Conservation (phyloP, 805 yeast species). For the Cyberlindnera japonica region DNA sequence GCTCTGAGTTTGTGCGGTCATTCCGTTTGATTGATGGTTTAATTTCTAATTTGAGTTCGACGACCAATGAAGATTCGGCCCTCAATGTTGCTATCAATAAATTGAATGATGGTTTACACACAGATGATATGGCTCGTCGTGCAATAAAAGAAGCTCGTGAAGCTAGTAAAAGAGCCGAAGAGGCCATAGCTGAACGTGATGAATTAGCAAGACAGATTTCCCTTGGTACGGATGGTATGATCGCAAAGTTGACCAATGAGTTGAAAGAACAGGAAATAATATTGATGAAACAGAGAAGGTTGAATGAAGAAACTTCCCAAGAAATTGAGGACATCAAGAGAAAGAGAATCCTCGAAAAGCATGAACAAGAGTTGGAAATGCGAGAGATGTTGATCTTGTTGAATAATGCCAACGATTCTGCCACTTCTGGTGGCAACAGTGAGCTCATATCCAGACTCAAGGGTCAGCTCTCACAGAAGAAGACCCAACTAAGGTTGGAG, state of each 20-base stretch:
- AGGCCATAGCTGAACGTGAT: constrained; percentile 55
- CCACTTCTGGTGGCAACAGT: constrained; percentile 31
- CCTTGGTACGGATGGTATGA: constrained; percentile 73
- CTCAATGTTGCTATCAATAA: constrained; percentile 74
- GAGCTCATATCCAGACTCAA: constrained; percentile 36
- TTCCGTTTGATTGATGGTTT: constrained; percentile 63
- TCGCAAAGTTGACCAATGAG: constrained; percentile 57
- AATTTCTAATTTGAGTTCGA: constrained; percentile 52
- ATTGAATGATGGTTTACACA: constrained; percentile 65
- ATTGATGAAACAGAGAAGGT: constrained; percentile 54
- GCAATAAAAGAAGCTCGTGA: constrained; percentile 59
- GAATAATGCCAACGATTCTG: constrained; percentile 40
- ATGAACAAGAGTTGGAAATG: constrained; percentile 73
- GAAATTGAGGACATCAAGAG: constrained; percentile 64
- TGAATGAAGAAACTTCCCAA: constrained; percentile 53
- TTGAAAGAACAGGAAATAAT: constrained; percentile 60
- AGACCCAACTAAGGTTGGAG: constrained; percentile 39
- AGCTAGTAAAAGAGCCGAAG: constrained; percentile 49
- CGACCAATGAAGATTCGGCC: constrained; percentile 52
- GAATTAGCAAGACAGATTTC: constrained; percentile 62
- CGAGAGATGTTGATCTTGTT: constrained; percentile 65
- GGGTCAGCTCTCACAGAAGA: constrained; percentile 36
- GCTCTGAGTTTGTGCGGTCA: constrained; percentile 46
- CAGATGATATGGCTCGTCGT: constrained; percentile 81
- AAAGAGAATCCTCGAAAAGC: constrained; percentile 56